Percentiles rank a stretch among this genome's conserved stretches.
Evolutionary conservation across 164 flowering plant genomes (phyloP).

Genomic region (Berberis vulgaris): DNA sequence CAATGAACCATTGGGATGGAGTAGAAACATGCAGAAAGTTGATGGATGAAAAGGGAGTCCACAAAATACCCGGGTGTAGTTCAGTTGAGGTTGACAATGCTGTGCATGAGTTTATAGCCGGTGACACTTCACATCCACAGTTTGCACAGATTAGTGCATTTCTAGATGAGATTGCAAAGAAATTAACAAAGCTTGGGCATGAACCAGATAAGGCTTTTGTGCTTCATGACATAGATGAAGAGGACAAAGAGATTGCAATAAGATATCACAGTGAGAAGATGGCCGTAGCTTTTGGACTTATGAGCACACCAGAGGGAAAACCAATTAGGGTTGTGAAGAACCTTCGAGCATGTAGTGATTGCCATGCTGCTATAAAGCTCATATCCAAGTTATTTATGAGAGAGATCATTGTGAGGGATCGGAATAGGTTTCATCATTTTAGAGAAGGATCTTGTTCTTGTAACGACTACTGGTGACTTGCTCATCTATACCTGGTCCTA

Average conservation of each 20-base stretch:
- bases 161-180: slow-evolving; percentile 1
- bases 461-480: background rate
- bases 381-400: background rate
- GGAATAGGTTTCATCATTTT: background rate
- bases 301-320: background rate
- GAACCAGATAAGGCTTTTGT: background rate
- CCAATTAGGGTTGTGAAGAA: background rate
- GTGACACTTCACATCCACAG: slow-evolving; percentile 5
- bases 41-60: slow-evolving; percentile 1
- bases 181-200: background rate
- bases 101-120: slow-evolving; percentile 5
- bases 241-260: background rate
- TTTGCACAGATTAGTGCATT: slow-evolving; percentile 1
- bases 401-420: background rate
- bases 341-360: background rate
- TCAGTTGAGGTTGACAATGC: slow-evolving; percentile 4
- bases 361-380: background rate
- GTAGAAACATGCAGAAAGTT: slow-evolving; percentile 5
- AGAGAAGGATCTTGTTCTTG: slow-evolving; percentile 1
- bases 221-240: slow-evolving; percentile 2
- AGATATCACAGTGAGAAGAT: slow-evolving; percentile 1
- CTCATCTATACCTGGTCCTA: background rate
- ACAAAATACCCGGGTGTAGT: slow-evolving; percentile 3
- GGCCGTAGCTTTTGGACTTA: background rate
- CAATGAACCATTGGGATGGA: slow-evolving; percentile 1